These are phyloP conservation scores for Insectozyma bohioensis DNA, from an alignment of 1,139 yeast genomes.

Conservation along the genomic window DNA sequence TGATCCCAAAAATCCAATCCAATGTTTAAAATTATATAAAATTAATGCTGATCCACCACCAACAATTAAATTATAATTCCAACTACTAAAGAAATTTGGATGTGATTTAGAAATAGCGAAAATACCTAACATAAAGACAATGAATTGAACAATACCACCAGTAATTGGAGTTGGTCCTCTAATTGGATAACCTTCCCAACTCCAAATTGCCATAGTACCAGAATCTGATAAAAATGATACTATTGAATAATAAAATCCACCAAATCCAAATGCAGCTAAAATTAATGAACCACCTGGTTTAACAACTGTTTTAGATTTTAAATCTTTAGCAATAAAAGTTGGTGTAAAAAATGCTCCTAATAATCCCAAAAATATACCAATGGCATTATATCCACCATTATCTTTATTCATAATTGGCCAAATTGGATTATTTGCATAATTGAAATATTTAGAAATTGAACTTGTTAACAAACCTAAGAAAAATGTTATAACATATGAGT, in stretches of 20 bases:
- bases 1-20: conserved; percentile 87
- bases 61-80: conserved; percentile 28
- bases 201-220: conserved; percentile 83
- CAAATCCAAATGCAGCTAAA: conserved; percentile 69
- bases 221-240: conserved; percentile 81
- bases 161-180: conserved; percentile 89
- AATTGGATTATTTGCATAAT: conserved; percentile 84
- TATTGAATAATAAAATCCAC: conserved; percentile 69
- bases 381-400: conserved; percentile 82
- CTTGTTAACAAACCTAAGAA: conserved; percentile 72
- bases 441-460: conserved; percentile 70
- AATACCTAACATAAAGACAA: conserved; percentile 59
- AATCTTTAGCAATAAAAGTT: conserved; percentile 7
- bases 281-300: conserved; percentile 38
- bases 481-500: conserved; percentile 61
- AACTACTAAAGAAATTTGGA: conserved; percentile 25
- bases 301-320: conserved; percentile 2
- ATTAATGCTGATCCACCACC: conserved; percentile 54
- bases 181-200: conserved; percentile 91
- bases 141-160: conserved; percentile 72
- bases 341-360: conserved; percentile 58
- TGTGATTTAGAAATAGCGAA: conserved; percentile 25
- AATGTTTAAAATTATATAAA: conserved; percentile 56
- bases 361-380: conserved; percentile 70
- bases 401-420: conserved; percentile 92